phyloP scores from a whole-genome alignment of 148 eudicot species.

The Tetragonia tetragonoides region DNA sequence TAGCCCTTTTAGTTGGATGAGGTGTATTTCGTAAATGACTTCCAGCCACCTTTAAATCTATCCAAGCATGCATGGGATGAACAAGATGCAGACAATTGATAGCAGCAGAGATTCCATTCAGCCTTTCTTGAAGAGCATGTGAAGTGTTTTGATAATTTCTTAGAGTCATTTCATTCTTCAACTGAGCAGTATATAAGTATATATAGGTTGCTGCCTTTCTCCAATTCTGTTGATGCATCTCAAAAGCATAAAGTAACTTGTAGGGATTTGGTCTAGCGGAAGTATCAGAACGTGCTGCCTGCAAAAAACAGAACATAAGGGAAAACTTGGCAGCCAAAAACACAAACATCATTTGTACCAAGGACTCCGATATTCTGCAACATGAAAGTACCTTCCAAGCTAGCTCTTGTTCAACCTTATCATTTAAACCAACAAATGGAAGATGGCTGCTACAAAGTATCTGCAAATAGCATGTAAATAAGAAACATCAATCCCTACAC shows the following conservation, averaged over 20 bases:
- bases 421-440: conserved; percentile 82
- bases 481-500: neutral
- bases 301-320: conserved; percentile 21
- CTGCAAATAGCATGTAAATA: conserved; percentile 38
- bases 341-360: neutral
- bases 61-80: conserved; percentile 92
- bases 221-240: conserved; percentile 97
- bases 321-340: neutral
- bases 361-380: conserved; percentile 6
- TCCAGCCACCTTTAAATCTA: conserved; percentile 54
- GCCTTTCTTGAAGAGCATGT: conserved; percentile 77
- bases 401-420: conserved; percentile 88
- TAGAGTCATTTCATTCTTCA: conserved; percentile 54
- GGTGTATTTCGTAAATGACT: conserved; percentile 41
- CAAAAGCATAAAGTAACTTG: conserved; percentile 84
- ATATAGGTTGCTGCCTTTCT: conserved; percentile 86
- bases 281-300: conserved; percentile 88
- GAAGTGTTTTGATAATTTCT: conserved; percentile 55
- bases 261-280: conserved; percentile 73
- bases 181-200: conserved; percentile 60
- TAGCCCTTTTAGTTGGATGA: conserved; percentile 82
- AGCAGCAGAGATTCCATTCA: conserved; percentile 82
- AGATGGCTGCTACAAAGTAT: conserved; percentile 82
- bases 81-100: conserved; percentile 93
- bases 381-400: conserved; percentile 70